A percentile compares a stretch with the other conserved stretches of the same genome.
Evolutionary conservation across 2,329 filamentous ascomycete species (phyloP).

Genomic region (Aspergillus tubingensis): DNA sequence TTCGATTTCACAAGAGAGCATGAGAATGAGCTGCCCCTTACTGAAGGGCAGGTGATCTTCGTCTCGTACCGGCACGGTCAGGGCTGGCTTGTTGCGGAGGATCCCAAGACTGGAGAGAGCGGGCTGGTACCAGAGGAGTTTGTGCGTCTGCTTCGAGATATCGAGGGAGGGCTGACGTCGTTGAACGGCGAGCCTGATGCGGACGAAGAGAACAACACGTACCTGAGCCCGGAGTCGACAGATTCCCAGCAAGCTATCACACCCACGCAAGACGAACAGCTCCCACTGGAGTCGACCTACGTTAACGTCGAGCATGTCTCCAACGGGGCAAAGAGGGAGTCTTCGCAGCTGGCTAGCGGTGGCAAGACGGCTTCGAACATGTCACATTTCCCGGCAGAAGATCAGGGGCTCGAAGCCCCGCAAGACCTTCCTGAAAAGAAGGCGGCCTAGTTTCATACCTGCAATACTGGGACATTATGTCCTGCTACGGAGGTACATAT

Average conservation of each 20-base stretch:
- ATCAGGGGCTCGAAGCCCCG: slow-evolving; percentile 35
- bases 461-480: background rate
- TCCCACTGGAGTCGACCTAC: slow-evolving; percentile 11
- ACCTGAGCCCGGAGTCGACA: slow-evolving; percentile 57
- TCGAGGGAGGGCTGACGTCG: slow-evolving; percentile 83
- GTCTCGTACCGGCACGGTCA: slow-evolving; percentile 95
- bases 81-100: slow-evolving; percentile 95
- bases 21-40: slow-evolving; percentile 89
- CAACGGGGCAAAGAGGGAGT: slow-evolving; percentile 33
- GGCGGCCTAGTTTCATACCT: background rate
- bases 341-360: slow-evolving; percentile 16
- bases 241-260: slow-evolving; percentile 35
- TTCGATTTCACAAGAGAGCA: slow-evolving; percentile 96
- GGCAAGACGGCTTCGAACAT: slow-evolving; percentile 47
- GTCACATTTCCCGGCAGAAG: slow-evolving; percentile 9
- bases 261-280: slow-evolving; percentile 32
- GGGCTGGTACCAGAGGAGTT: slow-evolving; percentile 96
- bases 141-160: slow-evolving; percentile 86
- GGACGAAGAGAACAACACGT: slow-evolving; percentile 53
- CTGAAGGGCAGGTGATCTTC: slow-evolving; percentile 94
- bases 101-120: slow-evolving; percentile 90
- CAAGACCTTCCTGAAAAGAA: slow-evolving; percentile 23
- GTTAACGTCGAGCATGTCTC: slow-evolving; percentile 17
- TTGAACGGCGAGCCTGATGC: slow-evolving; percentile 57
- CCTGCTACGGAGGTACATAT: background rate